A percentile compares a stretch with the other conserved stretches of the same genome.
phyloP scores from a whole-genome alignment of 2,329 filamentous ascomycete genomes.

The Aspergillus flavus region DNA sequence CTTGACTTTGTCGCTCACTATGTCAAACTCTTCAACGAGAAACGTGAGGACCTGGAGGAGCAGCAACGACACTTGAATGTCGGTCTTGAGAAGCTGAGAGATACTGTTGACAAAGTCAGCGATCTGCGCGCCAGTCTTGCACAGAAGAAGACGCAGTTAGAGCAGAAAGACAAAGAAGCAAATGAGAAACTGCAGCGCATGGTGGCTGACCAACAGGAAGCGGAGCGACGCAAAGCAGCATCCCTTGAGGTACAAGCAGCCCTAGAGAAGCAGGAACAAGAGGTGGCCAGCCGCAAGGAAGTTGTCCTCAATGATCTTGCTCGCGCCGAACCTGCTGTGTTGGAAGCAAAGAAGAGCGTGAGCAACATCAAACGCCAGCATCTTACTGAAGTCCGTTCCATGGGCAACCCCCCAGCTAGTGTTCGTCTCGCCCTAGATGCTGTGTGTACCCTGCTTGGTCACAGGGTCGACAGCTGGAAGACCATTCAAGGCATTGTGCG shows the following conservation, averaged over 20 bases:
- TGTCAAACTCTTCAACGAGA: conserved; percentile 95
- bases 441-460: conserved; percentile 92
- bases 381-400: conserved; percentile 94
- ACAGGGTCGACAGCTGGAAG: conserved; percentile 90
- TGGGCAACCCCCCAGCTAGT: conserved; percentile 88
- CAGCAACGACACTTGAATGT: conserved; percentile 98
- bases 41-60: conserved; percentile 96
- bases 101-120: conserved; percentile 95
- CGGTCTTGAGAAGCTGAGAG: conserved; percentile 92
- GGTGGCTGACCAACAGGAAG: conserved; percentile 93
- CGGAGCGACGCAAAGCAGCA: conserved; percentile 84
- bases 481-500: conserved; percentile 85
- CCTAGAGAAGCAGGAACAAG: conserved; percentile 84
- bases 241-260: conserved; percentile 87
- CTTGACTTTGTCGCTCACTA: conserved; percentile 98
- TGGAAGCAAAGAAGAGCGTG: conserved; percentile 92
- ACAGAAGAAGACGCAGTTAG: conserved; percentile 90
- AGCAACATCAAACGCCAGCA: conserved; percentile 98
- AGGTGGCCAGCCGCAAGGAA: conserved; percentile 79
- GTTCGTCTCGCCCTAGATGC: conserved; percentile 91
- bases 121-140: conserved; percentile 88
- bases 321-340: conserved; percentile 87
- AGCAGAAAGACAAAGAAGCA: conserved; percentile 91
- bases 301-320: conserved; percentile 87
- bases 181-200: conserved; percentile 97